Base-by-base conservation (phyloP, 352 stramenopile species). In the Halophytophthora polymorphica region DNA sequence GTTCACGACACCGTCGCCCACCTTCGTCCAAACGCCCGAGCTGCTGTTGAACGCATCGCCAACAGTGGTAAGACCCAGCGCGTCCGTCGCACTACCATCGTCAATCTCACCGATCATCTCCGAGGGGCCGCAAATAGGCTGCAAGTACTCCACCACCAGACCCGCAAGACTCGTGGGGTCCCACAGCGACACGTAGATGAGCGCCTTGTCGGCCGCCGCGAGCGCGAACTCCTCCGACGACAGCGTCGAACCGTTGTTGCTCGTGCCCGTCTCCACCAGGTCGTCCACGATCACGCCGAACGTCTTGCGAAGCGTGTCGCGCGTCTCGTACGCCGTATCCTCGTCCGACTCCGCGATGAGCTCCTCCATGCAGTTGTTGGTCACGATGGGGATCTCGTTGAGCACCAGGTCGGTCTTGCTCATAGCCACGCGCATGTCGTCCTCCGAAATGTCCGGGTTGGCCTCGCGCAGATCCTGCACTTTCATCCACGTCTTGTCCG, bases 81-180 rank as follows among this genome's bases (percentile, higher is more conserved):
- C 19, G 17, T 60, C 19, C 1, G 35, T 14, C 23, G 18, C 15
- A 31, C 22, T 35, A 43, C 52, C 52, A 17, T 60, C 52, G 21
- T 60, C 52, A 21, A 60, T 60, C 18, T 54, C 43, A n/a, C 44
- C 52, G 18, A 60, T 12, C 8, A 54, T 25, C 17, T 15, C 10
- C 3, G 43, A 48, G 2, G 52, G 52, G 6, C 52, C 52, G 37
- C 52, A 60, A 21, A 60, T 54, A 29, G 53, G 45, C 47, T 67
- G 53, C 5, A 67, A 35, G 31, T 50, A 67, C 33, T 63, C 53
- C 17, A 44, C 17, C 0, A 41, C 52, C 58, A 67, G 41, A 7
- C 53, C 38, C 2, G 44, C 58, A 13, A 67, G 37, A 1, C 58
- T 53, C 1, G 55, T 65, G 2, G 60, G 50, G 19, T 69, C 60